Percentiles rank a stretch among this genome's conserved stretches.
phyloP scores from a whole-genome alignment of 2,329 filamentous ascomycete species.

The Aspergillus sp. region DNA sequence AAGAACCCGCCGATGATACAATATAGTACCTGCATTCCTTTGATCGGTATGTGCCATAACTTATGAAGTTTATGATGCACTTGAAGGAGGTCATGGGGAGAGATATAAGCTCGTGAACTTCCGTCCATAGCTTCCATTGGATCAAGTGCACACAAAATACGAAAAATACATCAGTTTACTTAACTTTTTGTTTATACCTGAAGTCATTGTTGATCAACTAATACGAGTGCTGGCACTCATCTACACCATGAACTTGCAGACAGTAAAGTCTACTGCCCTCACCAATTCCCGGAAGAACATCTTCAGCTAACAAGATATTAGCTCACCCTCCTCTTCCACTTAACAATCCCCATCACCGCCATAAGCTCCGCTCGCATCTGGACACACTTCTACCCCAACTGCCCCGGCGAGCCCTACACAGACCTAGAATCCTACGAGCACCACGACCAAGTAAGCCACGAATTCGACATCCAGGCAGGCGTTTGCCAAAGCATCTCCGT shows the following conservation, averaged over 20 bases:
- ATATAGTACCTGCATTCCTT: too few relatives aligned
- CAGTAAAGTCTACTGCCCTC: neutral
- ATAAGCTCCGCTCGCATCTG: slow-evolving; percentile 21
- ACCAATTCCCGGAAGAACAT: neutral
- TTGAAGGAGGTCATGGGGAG: too few relatives aligned
- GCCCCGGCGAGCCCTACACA: slow-evolving; percentile 15
- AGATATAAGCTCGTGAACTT: too few relatives aligned
- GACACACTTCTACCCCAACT: slow-evolving; percentile 25
- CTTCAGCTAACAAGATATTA: neutral
- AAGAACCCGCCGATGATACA: too few relatives aligned
- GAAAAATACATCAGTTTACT: too few relatives aligned
- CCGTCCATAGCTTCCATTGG: too few relatives aligned
- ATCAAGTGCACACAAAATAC: too few relatives aligned
- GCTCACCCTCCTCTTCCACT: slow-evolving; percentile 11
- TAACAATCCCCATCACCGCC: slow-evolving; percentile 11
- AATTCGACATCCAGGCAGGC: slow-evolving; percentile 15
- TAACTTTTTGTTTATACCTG: too few relatives aligned
- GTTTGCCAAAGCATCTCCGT: slow-evolving; percentile 21
- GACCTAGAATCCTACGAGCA: slow-evolving; percentile 17
- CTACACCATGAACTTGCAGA: neutral
- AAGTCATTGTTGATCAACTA: too few relatives aligned
- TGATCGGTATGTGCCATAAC: too few relatives aligned
- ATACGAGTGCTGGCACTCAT: neutral
- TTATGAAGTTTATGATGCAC: too few relatives aligned
- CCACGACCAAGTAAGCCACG: slow-evolving; percentile 16